Conservation (phyloP, 2,329 filamentous ascomycete species). For the Xylaria sp. region DNA sequence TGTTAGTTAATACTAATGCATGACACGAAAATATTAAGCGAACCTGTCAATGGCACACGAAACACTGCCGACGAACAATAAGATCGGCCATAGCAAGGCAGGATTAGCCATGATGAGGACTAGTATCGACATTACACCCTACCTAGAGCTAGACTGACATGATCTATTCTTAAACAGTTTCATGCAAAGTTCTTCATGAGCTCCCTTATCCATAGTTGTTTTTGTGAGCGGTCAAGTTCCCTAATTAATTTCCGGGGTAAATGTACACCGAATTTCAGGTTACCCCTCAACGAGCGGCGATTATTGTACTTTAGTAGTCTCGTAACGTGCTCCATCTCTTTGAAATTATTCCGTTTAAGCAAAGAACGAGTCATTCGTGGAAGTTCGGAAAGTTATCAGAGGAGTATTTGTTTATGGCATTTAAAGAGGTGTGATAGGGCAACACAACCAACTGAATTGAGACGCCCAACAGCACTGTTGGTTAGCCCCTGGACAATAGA, state of each 20-base stretch:
- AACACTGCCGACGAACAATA: conserved; percentile 17
- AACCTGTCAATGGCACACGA: conserved; percentile 33
- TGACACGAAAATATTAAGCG: not conserved
- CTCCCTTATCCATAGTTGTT: conserved; percentile 4
- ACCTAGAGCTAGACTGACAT: not conserved
- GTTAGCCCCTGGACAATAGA: no score
- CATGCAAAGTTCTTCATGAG: not conserved
- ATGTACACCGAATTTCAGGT: conserved; percentile 31
- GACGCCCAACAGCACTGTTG: not conserved
- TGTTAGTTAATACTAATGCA: not conserved
- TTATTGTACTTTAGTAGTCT: not conserved
- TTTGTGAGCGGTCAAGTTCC: conserved; percentile 3
- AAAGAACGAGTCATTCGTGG: not conserved
- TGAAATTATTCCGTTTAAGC: not conserved
- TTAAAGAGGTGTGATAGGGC: not conserved
- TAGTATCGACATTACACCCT: not conserved
- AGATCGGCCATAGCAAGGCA: not conserved
- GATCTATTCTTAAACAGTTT: not conserved
- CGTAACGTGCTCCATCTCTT: not conserved
- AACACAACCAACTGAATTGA: not conserved
- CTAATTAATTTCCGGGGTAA: conserved; percentile 31
- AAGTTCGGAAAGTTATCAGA: not conserved
- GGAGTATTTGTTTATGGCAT: not conserved
- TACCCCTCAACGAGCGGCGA: conserved; percentile 21
- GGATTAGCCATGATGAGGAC: conserved; percentile 5